These are phyloP conservation scores for Rhododendron kiyosumense DNA, from an alignment of 148 eudicot genomes.

Conservation along the genomic window DNA sequence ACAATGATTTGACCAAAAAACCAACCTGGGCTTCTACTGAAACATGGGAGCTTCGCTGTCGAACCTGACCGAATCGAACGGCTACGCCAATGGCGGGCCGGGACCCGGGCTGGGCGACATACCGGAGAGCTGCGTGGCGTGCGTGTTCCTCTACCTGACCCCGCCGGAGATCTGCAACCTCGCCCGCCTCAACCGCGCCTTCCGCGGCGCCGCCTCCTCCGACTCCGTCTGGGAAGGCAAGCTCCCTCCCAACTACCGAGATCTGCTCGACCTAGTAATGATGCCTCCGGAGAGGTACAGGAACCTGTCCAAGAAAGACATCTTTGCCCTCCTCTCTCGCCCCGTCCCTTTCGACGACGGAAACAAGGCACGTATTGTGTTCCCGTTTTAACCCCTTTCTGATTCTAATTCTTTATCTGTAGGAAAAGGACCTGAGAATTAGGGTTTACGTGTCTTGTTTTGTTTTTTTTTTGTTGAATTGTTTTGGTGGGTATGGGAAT, in stretches of 20 bases:
- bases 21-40: neutral
- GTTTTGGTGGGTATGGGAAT: neutral
- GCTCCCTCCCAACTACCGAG: slow-evolving; percentile 57
- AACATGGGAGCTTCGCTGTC: slow-evolving; percentile 18
- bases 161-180: slow-evolving; percentile 93
- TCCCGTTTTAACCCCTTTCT: neutral
- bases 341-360: slow-evolving; percentile 59
- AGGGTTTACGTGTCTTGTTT: neutral
- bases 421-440: neutral
- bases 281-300: slow-evolving; percentile 33
- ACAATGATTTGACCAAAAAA: slow-evolving; percentile 1
- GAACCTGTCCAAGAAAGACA: slow-evolving; percentile 52
- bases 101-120: slow-evolving; percentile 76
- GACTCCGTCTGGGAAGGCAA: slow-evolving; percentile 85
- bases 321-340: slow-evolving; percentile 63
- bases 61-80: slow-evolving; percentile 16
- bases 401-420: neutral
- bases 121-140: slow-evolving; percentile 90
- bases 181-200: slow-evolving; percentile 82
- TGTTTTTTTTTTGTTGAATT: neutral
- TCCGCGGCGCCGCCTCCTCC: slow-evolving; percentile 88
- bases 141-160: slow-evolving; percentile 67
- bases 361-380: slow-evolving; percentile 42
- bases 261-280: slow-evolving; percentile 39
- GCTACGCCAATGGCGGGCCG: slow-evolving; percentile 22